These are phyloP conservation scores for Trichomonascaceae sp. DNA, from an alignment of 1,139 yeast species.

Conservation along the genomic window DNA sequence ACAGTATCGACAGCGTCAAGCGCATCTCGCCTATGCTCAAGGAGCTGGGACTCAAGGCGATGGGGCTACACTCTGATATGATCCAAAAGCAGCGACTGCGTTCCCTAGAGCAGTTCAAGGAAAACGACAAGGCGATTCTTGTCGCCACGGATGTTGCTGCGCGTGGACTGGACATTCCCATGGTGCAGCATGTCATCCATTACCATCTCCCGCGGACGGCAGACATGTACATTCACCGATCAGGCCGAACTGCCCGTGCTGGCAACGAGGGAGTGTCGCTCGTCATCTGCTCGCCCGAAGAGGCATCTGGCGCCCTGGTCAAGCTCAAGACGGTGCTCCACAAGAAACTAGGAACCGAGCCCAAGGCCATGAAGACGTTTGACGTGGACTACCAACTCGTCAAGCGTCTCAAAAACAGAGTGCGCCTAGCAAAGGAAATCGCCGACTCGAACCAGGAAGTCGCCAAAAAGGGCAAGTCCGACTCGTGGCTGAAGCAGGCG, in stretches of 20 bases:
- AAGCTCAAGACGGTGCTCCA: conserved; percentile 54
- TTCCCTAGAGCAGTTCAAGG: conserved; percentile 53
- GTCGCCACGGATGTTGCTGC: conserved; percentile 98
- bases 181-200: conserved; percentile 88
- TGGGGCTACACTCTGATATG: conserved; percentile 88
- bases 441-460: conserved; percentile 58
- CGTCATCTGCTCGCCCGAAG: conserved; percentile 86
- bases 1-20: conserved; percentile 87
- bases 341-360: conserved; percentile 17
- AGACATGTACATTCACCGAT: conserved; percentile 87
- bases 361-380: conserved; percentile 43
- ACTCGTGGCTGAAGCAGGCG: conserved; percentile 74
- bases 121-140: conserved; percentile 43
- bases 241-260: conserved; percentile 98
- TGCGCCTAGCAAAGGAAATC: conserved; percentile 52
- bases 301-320: conserved; percentile 70
- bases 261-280: conserved; percentile 89
- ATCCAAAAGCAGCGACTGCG: conserved; percentile 84
- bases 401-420: conserved; percentile 56
- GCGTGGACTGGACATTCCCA: conserved; percentile 88
- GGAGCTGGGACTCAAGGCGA: conserved; percentile 57
- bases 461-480: conserved; percentile 54
- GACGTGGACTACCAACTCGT: conserved; percentile 71
- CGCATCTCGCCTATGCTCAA: conserved; percentile 66
- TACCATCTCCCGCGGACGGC: conserved; percentile 93